These are phyloP conservation scores for Haplosporangium gracile DNA, from an alignment of 192 early-diverging fungal genomes.

Conservation along the genomic window DNA sequence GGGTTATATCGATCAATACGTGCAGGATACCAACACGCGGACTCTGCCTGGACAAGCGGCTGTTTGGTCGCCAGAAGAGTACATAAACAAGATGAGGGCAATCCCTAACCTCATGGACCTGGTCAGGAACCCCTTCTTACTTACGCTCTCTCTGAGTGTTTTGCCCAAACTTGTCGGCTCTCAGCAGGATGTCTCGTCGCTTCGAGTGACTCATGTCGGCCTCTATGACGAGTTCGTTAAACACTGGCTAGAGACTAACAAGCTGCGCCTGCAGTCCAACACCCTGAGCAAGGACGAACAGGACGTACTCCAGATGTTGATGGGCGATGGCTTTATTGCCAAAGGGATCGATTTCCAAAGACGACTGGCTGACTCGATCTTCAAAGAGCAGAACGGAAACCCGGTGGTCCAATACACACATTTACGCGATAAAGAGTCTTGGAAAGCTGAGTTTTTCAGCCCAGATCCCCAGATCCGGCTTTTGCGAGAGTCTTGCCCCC, in stretches of 20 bases:
- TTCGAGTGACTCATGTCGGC: neutral
- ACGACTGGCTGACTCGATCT: neutral
- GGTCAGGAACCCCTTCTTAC: constrained; percentile 7
- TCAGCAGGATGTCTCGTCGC: neutral
- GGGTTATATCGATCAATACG: neutral
- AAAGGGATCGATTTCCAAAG: neutral
- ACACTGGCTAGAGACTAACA: neutral
- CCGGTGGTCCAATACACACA: neutral
- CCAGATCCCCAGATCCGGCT: neutral
- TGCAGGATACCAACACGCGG: too few species aligned
- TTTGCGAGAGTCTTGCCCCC: neutral
- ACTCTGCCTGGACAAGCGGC: neutral
- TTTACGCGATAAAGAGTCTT: neutral
- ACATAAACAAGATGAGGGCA: neutral
- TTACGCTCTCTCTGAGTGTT: neutral
- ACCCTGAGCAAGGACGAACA: neutral
- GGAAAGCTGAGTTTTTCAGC: neutral
- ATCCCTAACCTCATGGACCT: constrained; percentile 6
- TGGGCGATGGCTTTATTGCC: neutral
- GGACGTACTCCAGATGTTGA: neutral
- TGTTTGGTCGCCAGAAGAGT: neutral
- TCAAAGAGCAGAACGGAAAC: neutral
- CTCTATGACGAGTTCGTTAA: neutral
- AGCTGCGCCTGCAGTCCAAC: neutral
- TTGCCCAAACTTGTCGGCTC: neutral